Evolutionary conservation across 441 rosid species (phyloP), one percentile per base, ranked within the genome.

Genomic region (Syzygium malaccense): DNA sequence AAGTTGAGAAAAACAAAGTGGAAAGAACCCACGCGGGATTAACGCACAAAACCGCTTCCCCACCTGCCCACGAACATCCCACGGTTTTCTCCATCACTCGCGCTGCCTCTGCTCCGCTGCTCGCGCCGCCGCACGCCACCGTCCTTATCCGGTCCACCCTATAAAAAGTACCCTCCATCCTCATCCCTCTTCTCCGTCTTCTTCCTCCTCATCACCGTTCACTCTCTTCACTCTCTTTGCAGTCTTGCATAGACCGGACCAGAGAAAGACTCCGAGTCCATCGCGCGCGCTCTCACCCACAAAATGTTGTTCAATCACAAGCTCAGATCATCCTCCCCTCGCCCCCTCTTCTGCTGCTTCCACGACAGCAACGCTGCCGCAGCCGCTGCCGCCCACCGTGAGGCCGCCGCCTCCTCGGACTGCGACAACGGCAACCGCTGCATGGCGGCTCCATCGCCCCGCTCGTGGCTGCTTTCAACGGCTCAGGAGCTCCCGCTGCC

Each of bases 341-440:
- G 80, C 51, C 80, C 37, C 80, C 26, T 71, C 51, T 71, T 71
- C 25, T 71, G 51, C 80, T 71, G 80, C 80, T 71, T 71, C 80
- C 80, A 3, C 51, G 51, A 37, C 25, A 5, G 80, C 49, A 7
- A 37, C 3, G 25, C 26, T 18, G 7, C 79, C 48, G 48, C 48
- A 1, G 45, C 45, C 45, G 45, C 45, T 7, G 45, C 54, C 54
- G 54, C 54, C 54, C 25, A 57, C 60, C 60, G 25, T 2, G 14
- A 57, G 28, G 28, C 60, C 1, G 17, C 66, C 17, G 26, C 66
- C 26, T 3, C 32, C 15, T 28, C 1, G 32, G 66, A 58, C 32
- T 13, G 60, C 2, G 8, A 57, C 14, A 0, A 57, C 2, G 0
- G 32, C 86, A n/a, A 4, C 48, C 13, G 0, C 37, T 26, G 25